Percentiles rank a stretch among this genome's conserved stretches.
phyloP scores from a whole-genome alignment of 768 basidiomycete genomes.

The Tremella yokohamensis region DNA sequence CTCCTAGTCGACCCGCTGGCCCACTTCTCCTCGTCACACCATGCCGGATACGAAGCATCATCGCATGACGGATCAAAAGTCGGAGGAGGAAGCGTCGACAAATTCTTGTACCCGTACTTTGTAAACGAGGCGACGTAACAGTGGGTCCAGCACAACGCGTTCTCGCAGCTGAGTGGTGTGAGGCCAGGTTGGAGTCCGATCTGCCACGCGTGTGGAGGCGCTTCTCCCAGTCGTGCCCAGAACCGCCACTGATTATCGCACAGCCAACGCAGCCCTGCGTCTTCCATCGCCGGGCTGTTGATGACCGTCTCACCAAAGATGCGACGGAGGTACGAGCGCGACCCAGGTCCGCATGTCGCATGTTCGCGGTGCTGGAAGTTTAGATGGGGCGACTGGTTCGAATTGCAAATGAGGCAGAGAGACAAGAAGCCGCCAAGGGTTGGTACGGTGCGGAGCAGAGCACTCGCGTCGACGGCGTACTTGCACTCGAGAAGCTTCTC shows the following conservation, averaged over 20 bases:
- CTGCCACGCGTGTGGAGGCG: conserved; percentile 26
- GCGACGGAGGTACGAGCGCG: conserved; percentile 15
- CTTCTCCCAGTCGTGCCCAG: conserved; percentile 24
- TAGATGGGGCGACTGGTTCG: conserved; percentile 21
- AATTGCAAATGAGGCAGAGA: conserved; percentile 18
- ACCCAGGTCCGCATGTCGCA: conserved; percentile 32
- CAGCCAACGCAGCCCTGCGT: conserved; percentile 33
- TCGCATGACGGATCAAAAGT: conserved; percentile 6
- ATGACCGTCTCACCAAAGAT: conserved; percentile 25
- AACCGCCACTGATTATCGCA: conserved; percentile 36
- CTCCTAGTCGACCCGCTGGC: conserved; percentile 3
- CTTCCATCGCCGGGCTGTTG: conserved; percentile 24
- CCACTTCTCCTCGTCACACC: conserved; percentile 26
- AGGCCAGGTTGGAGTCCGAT: conserved; percentile 29
- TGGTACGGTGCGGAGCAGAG: conserved; percentile 22
- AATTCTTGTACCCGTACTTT: conserved; percentile 84
- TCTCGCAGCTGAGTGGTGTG: conserved; percentile 31
- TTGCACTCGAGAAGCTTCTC: conserved; percentile 6
- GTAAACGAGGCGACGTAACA: conserved; percentile 70
- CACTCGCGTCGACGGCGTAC: conserved; percentile 28
- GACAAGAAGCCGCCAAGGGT: conserved; percentile 33
- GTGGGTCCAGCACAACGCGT: conserved; percentile 36
- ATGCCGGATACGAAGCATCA: conserved; percentile 15
- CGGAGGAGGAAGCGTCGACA: conserved; percentile 67
- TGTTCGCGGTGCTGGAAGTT: conserved; percentile 23